Evolutionary conservation across 306 rosid genomes (phyloP).

Genomic region (Senna tora): DNA sequence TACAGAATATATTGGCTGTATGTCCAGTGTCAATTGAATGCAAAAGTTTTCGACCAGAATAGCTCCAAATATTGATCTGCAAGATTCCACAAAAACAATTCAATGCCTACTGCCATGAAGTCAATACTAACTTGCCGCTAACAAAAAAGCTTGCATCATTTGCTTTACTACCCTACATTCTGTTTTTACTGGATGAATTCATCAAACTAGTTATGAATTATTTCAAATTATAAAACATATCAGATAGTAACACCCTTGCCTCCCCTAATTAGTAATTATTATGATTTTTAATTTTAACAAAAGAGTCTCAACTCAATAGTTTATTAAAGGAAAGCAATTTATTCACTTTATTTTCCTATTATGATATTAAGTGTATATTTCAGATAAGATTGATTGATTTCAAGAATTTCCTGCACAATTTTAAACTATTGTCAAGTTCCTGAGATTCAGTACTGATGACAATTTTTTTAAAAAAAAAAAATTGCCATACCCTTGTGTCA

Average conservation of each 20-base stretch:
- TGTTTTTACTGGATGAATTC: conserved; percentile 7
- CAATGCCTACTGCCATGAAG: conserved; percentile 13
- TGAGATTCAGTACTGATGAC: conserved; percentile 7
- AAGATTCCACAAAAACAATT: conserved; percentile 37
- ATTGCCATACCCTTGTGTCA: conserved; percentile 72
- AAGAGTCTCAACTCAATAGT: neutral
- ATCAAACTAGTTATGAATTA: conserved; percentile 8
- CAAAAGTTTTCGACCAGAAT: conserved; percentile 62
- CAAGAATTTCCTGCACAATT: neutral
- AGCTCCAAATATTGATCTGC: conserved; percentile 97
- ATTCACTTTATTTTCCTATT: neutral
- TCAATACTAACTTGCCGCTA: conserved; percentile 4
- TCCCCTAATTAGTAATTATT: neutral
- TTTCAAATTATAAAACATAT: neutral
- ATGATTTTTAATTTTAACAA: neutral
- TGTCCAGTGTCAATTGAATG: conserved; percentile 94
- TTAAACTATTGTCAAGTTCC: neutral
- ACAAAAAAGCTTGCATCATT: conserved; percentile 14
- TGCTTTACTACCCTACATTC: conserved; percentile 7
- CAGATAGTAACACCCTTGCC: neutral
- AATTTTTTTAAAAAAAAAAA: neutral
- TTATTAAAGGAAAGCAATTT: neutral
- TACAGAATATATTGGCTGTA: conserved; percentile 87
- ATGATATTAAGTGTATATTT: neutral
- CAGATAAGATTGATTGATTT: neutral